These are phyloP conservation scores for Haberlea rhodopensis DNA, from an alignment of 257 asterid genomes.

Conservation along the genomic window DNA sequence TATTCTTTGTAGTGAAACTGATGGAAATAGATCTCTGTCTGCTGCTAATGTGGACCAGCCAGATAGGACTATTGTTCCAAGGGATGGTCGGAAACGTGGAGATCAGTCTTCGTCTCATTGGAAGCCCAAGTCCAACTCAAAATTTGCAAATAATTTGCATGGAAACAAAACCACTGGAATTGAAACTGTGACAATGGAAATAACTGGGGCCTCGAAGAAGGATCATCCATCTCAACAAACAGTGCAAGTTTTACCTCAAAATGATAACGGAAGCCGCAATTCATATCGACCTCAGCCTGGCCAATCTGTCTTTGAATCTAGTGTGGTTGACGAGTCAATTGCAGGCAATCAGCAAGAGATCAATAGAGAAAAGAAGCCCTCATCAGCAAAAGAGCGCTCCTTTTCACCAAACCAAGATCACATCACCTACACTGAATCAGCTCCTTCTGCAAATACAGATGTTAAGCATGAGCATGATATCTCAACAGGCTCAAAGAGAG, in stretches of 20 bases:
- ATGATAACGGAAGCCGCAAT: conserved; percentile 29
- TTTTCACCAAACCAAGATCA: conserved; percentile 53
- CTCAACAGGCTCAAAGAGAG: conserved; percentile 49
- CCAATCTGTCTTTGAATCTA: conserved; percentile 33
- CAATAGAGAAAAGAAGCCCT: conserved; percentile 48
- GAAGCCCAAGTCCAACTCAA: conserved; percentile 66
- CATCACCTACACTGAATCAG: conserved; percentile 37
- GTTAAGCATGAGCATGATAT: conserved; percentile 40
- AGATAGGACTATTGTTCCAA: conserved; percentile 39
- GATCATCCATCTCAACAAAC: conserved; percentile 43
- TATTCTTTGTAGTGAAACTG: conserved; percentile 37
- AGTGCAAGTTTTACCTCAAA: conserved; percentile 30
- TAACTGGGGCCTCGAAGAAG: conserved; percentile 36
- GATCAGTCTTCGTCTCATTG: conserved; percentile 64
- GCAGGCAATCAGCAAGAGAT: conserved; percentile 39
- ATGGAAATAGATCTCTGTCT: conserved; percentile 33
- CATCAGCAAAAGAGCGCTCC: conserved; percentile 42
- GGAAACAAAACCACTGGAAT: conserved; percentile 36
- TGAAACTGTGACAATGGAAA: conserved; percentile 38
- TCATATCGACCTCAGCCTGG: conserved; percentile 27
- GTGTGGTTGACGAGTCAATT: conserved; percentile 27
- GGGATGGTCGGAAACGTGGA: conserved; percentile 47
- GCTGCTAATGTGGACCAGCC: conserved; percentile 40
- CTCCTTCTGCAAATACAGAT: conserved; percentile 30
- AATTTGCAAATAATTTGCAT: conserved; percentile 39